Evolutionary conservation across 75 land plant genomes (phyloP), one percentile per base, ranked within the genome.

Genomic region (Pinus taeda): DNA sequence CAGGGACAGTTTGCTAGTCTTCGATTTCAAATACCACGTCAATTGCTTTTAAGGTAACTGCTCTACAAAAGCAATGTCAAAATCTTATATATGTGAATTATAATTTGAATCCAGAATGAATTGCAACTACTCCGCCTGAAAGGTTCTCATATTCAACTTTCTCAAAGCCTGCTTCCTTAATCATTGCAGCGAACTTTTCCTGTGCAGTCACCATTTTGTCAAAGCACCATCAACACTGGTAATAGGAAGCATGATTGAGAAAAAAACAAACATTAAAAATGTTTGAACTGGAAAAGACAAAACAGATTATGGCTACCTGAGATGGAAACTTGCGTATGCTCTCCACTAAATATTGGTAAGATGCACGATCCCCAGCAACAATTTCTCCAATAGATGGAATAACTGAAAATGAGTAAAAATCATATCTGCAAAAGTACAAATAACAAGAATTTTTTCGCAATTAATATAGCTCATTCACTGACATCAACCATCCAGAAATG

Each of bases 71-170:
- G 11, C 55, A 11, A 49, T 49, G 55, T 9, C 55, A 49, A 49
- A 49, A 49, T 49, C 12, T 9, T 49, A 49, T 49, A 49, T 9
- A 49, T 9, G 11, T 49, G 12, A 49, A 49, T 75, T 57, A 85
- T 57, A 95, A 26, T 65, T 92, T 93, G 49, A 90, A 73, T 22
- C 97, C 97, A 26, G 97, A 96, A 81, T 96, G 98, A 57, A 96
- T 96, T 24, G 97, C 90, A 76, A 96, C 97, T 21, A 96, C 98
- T 39, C 97, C 98, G 3, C 93, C 96, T 29, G 88, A 91, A 81
- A 96, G 88, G 77, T 96, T 96, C 76, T 93, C 98, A 85, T 96
- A 96, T 59, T 96, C 90, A 65, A 93, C 97, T 59, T 96, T 92
- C 77, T 87, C 83, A 82, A 96, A 93, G 26, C 96, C 98, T 57